These are phyloP conservation scores for Metschnikowia similis DNA, from an alignment of 805 yeast genomes.

Conservation along the genomic window DNA sequence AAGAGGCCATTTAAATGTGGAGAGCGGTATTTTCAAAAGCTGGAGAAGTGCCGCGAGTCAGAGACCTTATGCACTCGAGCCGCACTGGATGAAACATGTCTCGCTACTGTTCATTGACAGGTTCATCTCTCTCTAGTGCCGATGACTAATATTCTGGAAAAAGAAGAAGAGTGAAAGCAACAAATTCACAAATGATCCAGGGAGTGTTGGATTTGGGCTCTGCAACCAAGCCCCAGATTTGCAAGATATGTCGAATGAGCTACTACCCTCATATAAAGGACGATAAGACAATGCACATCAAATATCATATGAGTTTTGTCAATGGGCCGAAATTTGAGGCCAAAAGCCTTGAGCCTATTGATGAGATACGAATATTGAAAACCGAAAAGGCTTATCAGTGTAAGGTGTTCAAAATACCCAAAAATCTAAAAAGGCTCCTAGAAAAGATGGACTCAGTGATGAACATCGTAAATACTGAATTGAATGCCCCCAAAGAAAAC, in stretches of 20 bases:
- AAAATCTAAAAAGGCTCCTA: slow-evolving; percentile 20
- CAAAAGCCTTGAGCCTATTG: slow-evolving; percentile 22
- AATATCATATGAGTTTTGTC: slow-evolving; percentile 47
- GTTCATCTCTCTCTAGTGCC: background rate
- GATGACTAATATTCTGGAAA: background rate
- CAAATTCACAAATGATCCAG: slow-evolving; percentile 7
- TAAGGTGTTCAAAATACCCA: slow-evolving; percentile 20
- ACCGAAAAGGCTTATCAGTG: slow-evolving; percentile 11
- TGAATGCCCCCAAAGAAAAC: slow-evolving; percentile 49
- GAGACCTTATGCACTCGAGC: background rate
- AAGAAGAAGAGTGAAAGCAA: background rate
- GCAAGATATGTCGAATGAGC: slow-evolving; percentile 53
- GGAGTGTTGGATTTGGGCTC: slow-evolving; percentile 8
- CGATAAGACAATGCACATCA: slow-evolving; percentile 47
- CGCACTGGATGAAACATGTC: background rate
- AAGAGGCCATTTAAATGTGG: slow-evolving; percentile 15
- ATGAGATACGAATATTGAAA: slow-evolving; percentile 20
- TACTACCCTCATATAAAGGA: slow-evolving; percentile 36
- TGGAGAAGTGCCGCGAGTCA: background rate
- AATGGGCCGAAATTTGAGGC: slow-evolving; percentile 48
- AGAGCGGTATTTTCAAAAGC: background rate
- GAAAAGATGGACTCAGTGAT: slow-evolving; percentile 33
- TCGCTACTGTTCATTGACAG: background rate
- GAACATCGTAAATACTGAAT: slow-evolving; percentile 52
- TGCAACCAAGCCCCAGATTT: slow-evolving; percentile 23